A percentile compares a stretch with the other conserved stretches of the same genome.
Conservation (phyloP, 2,329 filamentous ascomycete genomes). For the Colletotrichum spaethianum region DNA sequence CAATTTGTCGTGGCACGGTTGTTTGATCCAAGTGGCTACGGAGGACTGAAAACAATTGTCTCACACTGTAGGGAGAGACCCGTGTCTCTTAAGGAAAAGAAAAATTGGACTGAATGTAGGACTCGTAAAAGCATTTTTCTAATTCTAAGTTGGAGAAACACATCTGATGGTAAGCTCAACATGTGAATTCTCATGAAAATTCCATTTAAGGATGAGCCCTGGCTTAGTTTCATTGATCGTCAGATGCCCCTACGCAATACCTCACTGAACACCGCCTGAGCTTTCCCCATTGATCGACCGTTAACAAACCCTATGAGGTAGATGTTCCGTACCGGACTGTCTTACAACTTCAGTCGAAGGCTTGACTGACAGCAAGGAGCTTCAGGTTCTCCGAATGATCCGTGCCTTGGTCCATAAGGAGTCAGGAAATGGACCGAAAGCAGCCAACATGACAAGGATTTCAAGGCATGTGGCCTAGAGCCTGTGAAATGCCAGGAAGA, state of each 20-base stretch:
- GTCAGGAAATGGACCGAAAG: background rate
- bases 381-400: background rate
- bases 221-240: background rate
- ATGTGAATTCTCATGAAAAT: background rate
- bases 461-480: background rate
- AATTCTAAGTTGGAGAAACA: background rate
- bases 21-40: too few relatives aligned
- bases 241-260: background rate
- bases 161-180: too few relatives aligned
- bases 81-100: too few relatives aligned
- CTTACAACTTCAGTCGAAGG: background rate
- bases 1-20: background rate
- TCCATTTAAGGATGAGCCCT: background rate
- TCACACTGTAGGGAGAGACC: background rate
- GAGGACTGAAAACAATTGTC: too few relatives aligned
- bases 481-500: too few relatives aligned
- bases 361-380: background rate
- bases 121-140: too few relatives aligned
- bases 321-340: background rate
- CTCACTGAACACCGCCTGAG: background rate
- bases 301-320: background rate
- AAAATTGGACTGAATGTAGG: too few relatives aligned
- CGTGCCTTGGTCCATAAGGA: background rate
- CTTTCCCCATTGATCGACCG: slow-evolving; percentile 3
- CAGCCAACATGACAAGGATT: background rate